Conservation (phyloP, 2,329 filamentous ascomycete genomes). For the Ascochyta rabiei region DNA sequence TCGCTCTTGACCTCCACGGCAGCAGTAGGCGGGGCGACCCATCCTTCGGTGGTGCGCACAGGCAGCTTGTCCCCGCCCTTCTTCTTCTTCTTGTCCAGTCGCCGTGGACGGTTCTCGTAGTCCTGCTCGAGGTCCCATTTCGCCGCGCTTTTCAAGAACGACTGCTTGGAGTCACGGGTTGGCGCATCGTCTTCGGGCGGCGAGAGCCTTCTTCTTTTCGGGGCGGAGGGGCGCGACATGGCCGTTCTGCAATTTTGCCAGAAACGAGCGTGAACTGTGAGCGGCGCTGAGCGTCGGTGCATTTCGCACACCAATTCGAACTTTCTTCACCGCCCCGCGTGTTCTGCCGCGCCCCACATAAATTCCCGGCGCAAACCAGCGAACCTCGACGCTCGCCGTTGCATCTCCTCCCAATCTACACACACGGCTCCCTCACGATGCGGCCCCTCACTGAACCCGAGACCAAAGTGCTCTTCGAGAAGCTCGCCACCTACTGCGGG, state of each 20-base stretch:
- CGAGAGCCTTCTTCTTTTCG: constrained; percentile 47
- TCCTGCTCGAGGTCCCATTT: constrained; percentile 92
- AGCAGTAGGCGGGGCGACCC: constrained; percentile 62
- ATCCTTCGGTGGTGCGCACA: constrained; percentile 83
- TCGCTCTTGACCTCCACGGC: constrained; percentile 56
- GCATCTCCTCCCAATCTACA: constrained; percentile 8
- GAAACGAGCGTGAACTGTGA: background rate
- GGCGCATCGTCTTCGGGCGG: constrained; percentile 39
- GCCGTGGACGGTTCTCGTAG: constrained; percentile 81
- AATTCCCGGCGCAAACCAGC: constrained; percentile 19
- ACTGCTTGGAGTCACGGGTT: constrained; percentile 44
- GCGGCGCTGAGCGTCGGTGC: background rate
- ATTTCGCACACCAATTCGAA: background rate
- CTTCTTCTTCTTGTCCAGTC: constrained; percentile 66
- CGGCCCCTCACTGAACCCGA: constrained; percentile 80
- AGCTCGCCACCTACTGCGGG: constrained; percentile 93
- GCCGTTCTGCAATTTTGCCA: background rate
- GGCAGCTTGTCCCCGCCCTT: constrained; percentile 78
- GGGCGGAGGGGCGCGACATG: constrained; percentile 45
- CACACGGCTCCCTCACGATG: constrained; percentile 58
- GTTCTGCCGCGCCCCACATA: constrained; percentile 26
- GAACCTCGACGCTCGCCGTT: background rate
- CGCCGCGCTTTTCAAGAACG: constrained; percentile 75
- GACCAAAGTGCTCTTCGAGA: constrained; percentile 82
- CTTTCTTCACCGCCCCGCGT: constrained; percentile 13